Conservation (phyloP, 1,284 basidiomycete species). For the Irpex rosettiformis region DNA sequence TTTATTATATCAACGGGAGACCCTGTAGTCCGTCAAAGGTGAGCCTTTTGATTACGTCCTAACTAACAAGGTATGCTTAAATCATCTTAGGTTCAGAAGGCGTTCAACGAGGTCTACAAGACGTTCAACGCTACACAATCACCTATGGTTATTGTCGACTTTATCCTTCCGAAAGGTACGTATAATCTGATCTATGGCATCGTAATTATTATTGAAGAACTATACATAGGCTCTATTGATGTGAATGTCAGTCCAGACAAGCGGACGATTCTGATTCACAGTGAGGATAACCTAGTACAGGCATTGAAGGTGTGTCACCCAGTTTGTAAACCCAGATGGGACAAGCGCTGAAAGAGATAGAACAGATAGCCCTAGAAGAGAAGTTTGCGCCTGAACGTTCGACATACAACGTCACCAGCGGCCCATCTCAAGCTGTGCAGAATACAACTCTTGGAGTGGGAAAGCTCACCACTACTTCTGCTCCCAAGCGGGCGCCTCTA, state of each 20-base stretch:
- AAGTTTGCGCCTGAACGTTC: constrained; percentile 67
- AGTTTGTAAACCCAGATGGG: too few relatives aligned
- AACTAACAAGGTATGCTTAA: constrained; percentile 4
- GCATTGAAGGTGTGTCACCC: constrained; percentile 64
- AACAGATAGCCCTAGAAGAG: constrained; percentile 54
- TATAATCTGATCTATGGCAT: constrained; percentile 15
- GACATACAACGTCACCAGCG: constrained; percentile 54
- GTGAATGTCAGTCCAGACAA: constrained; percentile 98
- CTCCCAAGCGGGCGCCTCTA: neutral
- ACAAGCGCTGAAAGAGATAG: neutral
- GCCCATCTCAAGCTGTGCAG: constrained; percentile 1
- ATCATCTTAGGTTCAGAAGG: constrained; percentile 66
- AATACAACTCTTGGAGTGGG: neutral
- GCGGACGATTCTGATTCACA: constrained; percentile 89
- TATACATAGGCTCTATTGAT: constrained; percentile 72
- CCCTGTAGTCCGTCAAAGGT: constrained; percentile 84
- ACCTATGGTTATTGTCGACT: constrained; percentile 84
- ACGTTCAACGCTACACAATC: constrained; percentile 79
- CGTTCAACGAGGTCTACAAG: constrained; percentile 88
- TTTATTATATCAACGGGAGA: constrained; percentile 91
- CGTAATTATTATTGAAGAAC: neutral
- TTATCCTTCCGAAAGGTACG: constrained; percentile 74
- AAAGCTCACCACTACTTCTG: neutral
- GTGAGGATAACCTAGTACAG: constrained; percentile 79
- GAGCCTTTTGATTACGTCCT: constrained; percentile 12